Percentiles rank a stretch among this genome's conserved stretches.
Conservation (phyloP, 2,329 filamentous ascomycete genomes). For the Neofusicoccum parvum region DNA sequence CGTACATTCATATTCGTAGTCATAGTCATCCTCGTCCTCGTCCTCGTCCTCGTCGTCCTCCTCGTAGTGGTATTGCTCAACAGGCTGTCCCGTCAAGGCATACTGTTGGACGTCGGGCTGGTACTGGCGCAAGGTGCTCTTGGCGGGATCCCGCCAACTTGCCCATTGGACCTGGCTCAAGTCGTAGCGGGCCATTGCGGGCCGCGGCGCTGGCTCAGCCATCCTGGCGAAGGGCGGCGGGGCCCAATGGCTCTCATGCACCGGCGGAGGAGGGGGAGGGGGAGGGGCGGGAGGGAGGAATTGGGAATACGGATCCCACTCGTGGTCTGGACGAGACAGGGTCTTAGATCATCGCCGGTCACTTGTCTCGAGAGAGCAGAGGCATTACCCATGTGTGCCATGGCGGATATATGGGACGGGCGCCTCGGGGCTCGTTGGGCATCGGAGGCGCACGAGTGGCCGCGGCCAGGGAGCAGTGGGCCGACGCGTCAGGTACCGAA, state of each 20-base stretch:
- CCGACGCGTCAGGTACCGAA: slow-evolving; percentile 2
- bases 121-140: background rate
- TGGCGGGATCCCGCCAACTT: background rate
- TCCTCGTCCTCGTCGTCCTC: background rate
- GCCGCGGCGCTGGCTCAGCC: background rate
- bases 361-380: background rate
- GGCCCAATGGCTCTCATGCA: background rate
- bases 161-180: background rate
- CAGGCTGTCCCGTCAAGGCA: background rate
- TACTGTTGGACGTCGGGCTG: background rate
- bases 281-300: background rate
- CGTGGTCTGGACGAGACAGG: background rate
- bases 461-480: background rate
- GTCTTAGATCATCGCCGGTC: slow-evolving; percentile 10
- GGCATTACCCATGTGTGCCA: background rate
- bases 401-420: slow-evolving; percentile 13
- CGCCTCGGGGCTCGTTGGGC: background rate
- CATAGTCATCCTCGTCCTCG: slow-evolving; percentile 6
- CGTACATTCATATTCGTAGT: slow-evolving; percentile 3
- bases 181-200: background rate
- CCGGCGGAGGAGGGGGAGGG: background rate
- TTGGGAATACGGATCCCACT: background rate
- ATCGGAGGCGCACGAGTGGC: slow-evolving; percentile 5
- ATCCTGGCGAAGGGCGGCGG: background rate
- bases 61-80: background rate